Percentiles rank a stretch among this genome's conserved stretches.
phyloP scores from a whole-genome alignment of 345 rosid species.

The Gossypium stocksii region DNA sequence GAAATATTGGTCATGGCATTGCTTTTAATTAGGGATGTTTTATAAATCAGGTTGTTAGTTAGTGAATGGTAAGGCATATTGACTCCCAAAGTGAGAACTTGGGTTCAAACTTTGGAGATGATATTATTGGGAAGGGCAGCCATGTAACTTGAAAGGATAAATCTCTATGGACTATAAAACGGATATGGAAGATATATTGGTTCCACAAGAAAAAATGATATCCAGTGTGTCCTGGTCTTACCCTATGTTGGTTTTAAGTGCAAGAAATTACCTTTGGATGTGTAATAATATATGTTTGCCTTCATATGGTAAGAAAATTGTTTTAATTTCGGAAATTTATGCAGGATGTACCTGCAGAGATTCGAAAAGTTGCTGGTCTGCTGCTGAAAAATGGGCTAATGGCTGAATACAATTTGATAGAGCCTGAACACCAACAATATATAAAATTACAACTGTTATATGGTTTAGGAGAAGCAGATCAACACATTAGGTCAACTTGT shows the following conservation, averaged over 20 bases:
- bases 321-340: conserved; percentile 6
- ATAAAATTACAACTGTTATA: conserved; percentile 57
- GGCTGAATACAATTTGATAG: conserved; percentile 55
- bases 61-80: neutral
- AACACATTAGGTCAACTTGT: conserved; percentile 78
- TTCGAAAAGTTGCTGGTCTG: conserved; percentile 97
- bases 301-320: neutral
- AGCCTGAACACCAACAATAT: conserved; percentile 49
- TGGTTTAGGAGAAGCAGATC: conserved; percentile 85
- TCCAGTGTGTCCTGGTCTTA: neutral
- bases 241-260: neutral
- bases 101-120: no score
- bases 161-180: no score
- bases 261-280: neutral
- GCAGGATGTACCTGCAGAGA: conserved; percentile 76
- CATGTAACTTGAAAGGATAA: no score
- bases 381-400: conserved; percentile 82
- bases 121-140: no score
- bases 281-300: neutral
- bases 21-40: neutral
- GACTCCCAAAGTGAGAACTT: no score
- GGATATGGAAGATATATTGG: no score
- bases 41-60: conserved; percentile 5
- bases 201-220: neutral
- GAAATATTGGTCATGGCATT: neutral